Evolutionary conservation across 2,329 filamentous ascomycete genomes (phyloP).

Genomic region (Xylariaceae sp.): DNA sequence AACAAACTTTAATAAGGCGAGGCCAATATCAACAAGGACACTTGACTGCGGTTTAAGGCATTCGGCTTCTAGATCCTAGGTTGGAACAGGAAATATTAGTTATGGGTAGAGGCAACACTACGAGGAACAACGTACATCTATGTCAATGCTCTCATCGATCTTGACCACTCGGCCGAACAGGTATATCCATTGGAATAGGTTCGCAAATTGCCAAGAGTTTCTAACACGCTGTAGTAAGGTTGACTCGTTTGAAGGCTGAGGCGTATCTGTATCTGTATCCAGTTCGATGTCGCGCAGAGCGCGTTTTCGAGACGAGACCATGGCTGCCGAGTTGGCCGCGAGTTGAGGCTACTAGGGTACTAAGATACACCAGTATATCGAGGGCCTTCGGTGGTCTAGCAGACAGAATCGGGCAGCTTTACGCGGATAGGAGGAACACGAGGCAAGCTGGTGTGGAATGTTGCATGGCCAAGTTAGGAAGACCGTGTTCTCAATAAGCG

Average conservation of each 20-base stretch:
- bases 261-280: constrained; percentile 35
- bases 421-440: constrained; percentile 3
- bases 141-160: constrained; percentile 85
- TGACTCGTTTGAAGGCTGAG: constrained; percentile 36
- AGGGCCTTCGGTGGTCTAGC: background rate
- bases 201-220: constrained; percentile 95
- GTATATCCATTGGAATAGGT: constrained; percentile 90
- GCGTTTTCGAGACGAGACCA: constrained; percentile 57
- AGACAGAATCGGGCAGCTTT: constrained; percentile 3
- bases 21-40: constrained; percentile 78
- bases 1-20: constrained; percentile 88
- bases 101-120: background rate
- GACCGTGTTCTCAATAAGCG: background rate
- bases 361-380: constrained; percentile 2
- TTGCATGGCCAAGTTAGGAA: constrained; percentile 17
- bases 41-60: constrained; percentile 81
- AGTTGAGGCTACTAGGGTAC: background rate
- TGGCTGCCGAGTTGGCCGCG: constrained; percentile 33
- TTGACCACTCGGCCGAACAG: constrained; percentile 90
- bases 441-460: constrained; percentile 1
- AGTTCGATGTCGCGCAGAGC: constrained; percentile 51
- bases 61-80: constrained; percentile 84
- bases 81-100: background rate
- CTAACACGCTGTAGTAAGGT: constrained; percentile 71
- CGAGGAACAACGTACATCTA: constrained; percentile 69